phyloP scores from a whole-genome alignment of 805 yeast species.

The Torulaspora indica region DNA sequence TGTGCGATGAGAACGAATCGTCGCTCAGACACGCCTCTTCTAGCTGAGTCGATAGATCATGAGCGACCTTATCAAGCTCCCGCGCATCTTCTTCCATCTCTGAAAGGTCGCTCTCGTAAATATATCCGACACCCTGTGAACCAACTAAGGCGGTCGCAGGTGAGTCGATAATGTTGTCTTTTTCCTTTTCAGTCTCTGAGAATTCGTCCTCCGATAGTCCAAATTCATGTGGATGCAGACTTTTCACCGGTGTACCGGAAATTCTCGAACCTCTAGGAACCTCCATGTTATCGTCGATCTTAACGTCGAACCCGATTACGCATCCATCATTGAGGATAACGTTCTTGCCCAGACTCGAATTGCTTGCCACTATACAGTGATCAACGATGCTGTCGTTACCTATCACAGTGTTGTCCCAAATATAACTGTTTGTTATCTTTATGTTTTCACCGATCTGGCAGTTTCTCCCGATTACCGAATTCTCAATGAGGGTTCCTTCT shows the following conservation, averaged over 20 bases:
- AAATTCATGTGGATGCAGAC: slow-evolving; percentile 29
- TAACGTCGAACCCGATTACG: slow-evolving; percentile 72
- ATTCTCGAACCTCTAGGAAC: slow-evolving; percentile 51
- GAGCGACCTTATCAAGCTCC: slow-evolving; percentile 27
- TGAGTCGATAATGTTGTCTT: slow-evolving; percentile 9
- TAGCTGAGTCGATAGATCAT: slow-evolving; percentile 43
- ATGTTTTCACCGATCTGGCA: slow-evolving; percentile 82
- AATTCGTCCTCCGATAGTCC: slow-evolving; percentile 31
- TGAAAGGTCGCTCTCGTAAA: slow-evolving; percentile 37
- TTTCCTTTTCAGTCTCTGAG: slow-evolving; percentile 23
- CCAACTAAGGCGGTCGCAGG: slow-evolving; percentile 36
- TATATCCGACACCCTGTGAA: slow-evolving; percentile 36
- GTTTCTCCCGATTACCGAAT: slow-evolving; percentile 78
- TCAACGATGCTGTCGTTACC: slow-evolving; percentile 57
- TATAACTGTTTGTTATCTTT: slow-evolving; percentile 63
- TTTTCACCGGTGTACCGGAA: slow-evolving; percentile 44
- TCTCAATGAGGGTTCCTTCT: slow-evolving; percentile 58
- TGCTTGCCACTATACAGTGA: slow-evolving; percentile 67
- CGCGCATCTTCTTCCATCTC: slow-evolving; percentile 32
- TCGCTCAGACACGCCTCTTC: slow-evolving; percentile 51
- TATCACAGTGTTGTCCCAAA: slow-evolving; percentile 79
- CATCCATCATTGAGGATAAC: slow-evolving; percentile 61
- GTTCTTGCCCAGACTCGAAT: slow-evolving; percentile 50
- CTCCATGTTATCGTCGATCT: slow-evolving; percentile 50
- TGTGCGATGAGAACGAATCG: slow-evolving; percentile 51